Evolutionary conservation across 768 basidiomycete species (phyloP).

Genomic region (Phylloporus sp.): DNA sequence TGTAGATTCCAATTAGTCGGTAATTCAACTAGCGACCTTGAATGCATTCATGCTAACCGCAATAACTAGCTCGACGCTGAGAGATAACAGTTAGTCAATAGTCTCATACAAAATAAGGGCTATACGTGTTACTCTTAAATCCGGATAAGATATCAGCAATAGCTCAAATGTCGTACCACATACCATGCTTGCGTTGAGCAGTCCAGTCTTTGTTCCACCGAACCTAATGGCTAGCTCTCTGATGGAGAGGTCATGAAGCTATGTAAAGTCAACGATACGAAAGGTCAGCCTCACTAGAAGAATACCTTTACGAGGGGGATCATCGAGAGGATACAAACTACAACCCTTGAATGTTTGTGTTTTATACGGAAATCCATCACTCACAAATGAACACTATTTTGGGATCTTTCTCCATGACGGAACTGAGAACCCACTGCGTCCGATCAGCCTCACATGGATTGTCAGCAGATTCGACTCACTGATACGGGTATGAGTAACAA

Average conservation of each 20-base stretch:
- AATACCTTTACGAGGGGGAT: slow-evolving; percentile 74
- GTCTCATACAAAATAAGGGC: slow-evolving; percentile 9
- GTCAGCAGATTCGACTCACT: slow-evolving; percentile 37
- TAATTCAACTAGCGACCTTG: not conserved
- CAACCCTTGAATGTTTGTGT: not conserved
- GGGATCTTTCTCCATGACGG: slow-evolving; percentile 45
- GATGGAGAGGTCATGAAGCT: slow-evolving; percentile 78
- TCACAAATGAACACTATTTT: slow-evolving; percentile 60
- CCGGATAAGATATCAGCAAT: slow-evolving; percentile 4
- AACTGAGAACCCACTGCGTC: slow-evolving; percentile 53
- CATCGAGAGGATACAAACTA: slow-evolving; percentile 66
- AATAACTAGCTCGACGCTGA: slow-evolving; percentile 63
- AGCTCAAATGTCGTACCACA: slow-evolving; percentile 12
- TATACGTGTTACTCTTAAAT: slow-evolving; percentile 64
- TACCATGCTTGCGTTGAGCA: slow-evolving; percentile 81
- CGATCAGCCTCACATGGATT: not conserved
- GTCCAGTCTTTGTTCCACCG: slow-evolving; percentile 71
- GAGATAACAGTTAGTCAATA: not conserved
- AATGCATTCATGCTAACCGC: slow-evolving; percentile 48
- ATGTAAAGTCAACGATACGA: slow-evolving; percentile 4
- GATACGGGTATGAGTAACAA: slow-evolving; percentile 63
- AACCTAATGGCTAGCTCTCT: slow-evolving; percentile 70
- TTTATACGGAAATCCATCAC: slow-evolving; percentile 17
- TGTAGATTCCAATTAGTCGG: slow-evolving; percentile 3
- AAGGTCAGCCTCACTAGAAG: not conserved